Base-by-base conservation (phyloP, 192 early-diverging fungal genomes). In the Coemansia sp. region DNA sequence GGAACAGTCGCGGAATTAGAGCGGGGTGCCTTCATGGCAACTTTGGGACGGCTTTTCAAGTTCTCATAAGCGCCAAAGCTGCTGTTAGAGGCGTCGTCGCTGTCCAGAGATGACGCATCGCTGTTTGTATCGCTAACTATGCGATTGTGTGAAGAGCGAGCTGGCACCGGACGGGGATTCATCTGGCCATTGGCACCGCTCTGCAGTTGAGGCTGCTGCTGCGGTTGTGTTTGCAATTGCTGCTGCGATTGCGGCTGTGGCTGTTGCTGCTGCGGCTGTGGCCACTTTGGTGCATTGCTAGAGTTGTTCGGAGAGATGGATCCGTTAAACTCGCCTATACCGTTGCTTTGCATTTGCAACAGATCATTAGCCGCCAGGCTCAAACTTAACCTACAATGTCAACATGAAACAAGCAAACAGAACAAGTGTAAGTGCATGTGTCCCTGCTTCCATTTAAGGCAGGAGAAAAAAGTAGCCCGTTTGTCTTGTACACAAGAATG, bases 111-210 rank as follows among this genome's bases (percentile, higher is more conserved):
- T 2, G 80, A 69, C 32, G 73, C 53, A 11, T 83, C 80, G 71
- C 80, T 83, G 62, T 77, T 74, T 40, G 80, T 77, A 41, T 83
- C 80, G 75, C 80, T 83, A 48, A 83, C 72, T 5, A 76, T 75
- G 65, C 80, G 74, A 10, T 56, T 72, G 23, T 83, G 80, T 15
- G 69, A 58, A 16, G 80, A 75, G 2, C 75, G 68, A 37, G 75
- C 75, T 56, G 65, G 80, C 41, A 70, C 74, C 8, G 70, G 74
- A n/a, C 59, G 68, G 44, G 68, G 50, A 15, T 64, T 58, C 5
- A 62, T 61, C 56, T 70, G 61, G 52, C 52, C 52, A 54, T 54
- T 54, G 21, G 26, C 52, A 23, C 52, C 10, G 53, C 6, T 15
- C 47, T 56, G 61, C 9, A 7, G 63, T 58, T 37, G 69, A 47